These are phyloP conservation scores for Zalaria sp. DNA, from an alignment of 2,329 filamentous ascomycete genomes.

Conservation along the genomic window DNA sequence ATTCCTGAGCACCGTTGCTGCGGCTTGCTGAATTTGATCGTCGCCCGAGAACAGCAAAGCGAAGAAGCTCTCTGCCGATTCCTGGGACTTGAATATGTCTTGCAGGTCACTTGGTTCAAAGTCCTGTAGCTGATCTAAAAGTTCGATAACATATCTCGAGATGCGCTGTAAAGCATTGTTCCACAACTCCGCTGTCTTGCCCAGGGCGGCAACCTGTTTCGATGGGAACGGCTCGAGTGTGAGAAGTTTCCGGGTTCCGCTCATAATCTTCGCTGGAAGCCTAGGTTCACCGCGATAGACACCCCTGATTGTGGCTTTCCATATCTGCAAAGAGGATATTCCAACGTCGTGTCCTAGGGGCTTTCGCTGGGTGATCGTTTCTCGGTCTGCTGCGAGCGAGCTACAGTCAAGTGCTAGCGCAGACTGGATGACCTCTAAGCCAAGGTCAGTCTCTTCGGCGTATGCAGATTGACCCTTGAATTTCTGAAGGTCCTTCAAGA, in stretches of 20 bases:
- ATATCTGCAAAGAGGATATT: conserved; percentile 60
- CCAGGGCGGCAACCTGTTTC: conserved; percentile 25
- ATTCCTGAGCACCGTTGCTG: conserved; percentile 69
- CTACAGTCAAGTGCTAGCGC: conserved; percentile 58
- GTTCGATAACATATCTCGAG: conserved; percentile 50
- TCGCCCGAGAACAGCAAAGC: conserved; percentile 72
- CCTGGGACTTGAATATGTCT: conserved; percentile 51
- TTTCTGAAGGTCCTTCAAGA: conserved; percentile 19
- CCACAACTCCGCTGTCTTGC: conserved; percentile 53
- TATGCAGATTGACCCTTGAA: conserved; percentile 11
- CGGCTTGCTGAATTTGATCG: conserved; percentile 62
- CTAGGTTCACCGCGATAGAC: conserved; percentile 53
- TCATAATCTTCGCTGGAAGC: conserved; percentile 60
- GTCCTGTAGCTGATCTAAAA: conserved; percentile 67
- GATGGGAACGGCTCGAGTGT: conserved; percentile 57
- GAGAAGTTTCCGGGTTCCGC: conserved; percentile 55
- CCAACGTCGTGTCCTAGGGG: conserved; percentile 53
- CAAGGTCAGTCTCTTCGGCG: conserved; percentile 21
- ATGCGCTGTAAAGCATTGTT: conserved; percentile 56
- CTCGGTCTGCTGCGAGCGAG: conserved; percentile 54
- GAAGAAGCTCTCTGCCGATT: conserved; percentile 60
- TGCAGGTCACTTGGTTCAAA: conserved; percentile 58
- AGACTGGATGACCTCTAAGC: conserved; percentile 50
- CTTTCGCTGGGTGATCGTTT: conserved; percentile 46
- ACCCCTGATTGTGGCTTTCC: conserved; percentile 59